Conservation (phyloP, 1,284 basidiomycete genomes). For the Puccinia coronata region DNA sequence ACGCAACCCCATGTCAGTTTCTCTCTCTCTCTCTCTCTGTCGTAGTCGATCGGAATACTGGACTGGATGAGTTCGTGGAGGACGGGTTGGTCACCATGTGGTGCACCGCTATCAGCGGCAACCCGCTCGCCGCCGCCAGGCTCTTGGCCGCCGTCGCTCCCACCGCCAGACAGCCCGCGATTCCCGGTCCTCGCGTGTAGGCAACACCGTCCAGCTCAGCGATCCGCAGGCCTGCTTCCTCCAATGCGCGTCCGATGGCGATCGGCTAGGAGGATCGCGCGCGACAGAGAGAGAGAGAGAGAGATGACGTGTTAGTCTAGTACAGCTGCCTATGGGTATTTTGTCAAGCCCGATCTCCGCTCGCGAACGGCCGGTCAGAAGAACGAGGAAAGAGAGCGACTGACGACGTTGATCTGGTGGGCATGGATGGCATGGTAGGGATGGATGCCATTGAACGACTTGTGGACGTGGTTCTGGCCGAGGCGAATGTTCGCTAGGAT, state of each 20-base stretch:
- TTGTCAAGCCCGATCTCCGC: constrained; percentile 66
- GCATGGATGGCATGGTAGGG: constrained; percentile 73
- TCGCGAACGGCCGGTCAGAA: background rate
- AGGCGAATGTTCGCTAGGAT: constrained; percentile 80
- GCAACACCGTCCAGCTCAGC: constrained; percentile 79
- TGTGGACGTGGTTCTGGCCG: constrained; percentile 72
- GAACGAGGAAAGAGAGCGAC: constrained; percentile 53
- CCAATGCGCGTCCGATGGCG: constrained; percentile 70
- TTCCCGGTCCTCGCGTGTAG: constrained; percentile 84
- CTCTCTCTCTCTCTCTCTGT: no score
- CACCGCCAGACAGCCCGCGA: constrained; percentile 69
- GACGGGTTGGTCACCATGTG: constrained; percentile 72
- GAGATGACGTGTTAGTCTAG: no score
- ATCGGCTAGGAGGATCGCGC: constrained; percentile 65
- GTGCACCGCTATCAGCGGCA: constrained; percentile 83
- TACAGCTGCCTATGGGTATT: no score
- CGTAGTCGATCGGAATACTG: background rate
- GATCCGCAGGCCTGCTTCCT: constrained; percentile 66
- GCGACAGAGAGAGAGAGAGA: constrained; percentile 68
- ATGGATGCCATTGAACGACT: constrained; percentile 76
- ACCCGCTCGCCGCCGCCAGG: constrained; percentile 72
- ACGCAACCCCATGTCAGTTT: background rate
- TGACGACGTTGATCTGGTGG: constrained; percentile 70
- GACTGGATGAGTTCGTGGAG: background rate
- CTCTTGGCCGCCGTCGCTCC: constrained; percentile 76